Evolutionary conservation across 2,329 filamentous ascomycete genomes (phyloP), one percentile per base, ranked within the genome.

Genomic region (Clonostachys solani): DNA sequence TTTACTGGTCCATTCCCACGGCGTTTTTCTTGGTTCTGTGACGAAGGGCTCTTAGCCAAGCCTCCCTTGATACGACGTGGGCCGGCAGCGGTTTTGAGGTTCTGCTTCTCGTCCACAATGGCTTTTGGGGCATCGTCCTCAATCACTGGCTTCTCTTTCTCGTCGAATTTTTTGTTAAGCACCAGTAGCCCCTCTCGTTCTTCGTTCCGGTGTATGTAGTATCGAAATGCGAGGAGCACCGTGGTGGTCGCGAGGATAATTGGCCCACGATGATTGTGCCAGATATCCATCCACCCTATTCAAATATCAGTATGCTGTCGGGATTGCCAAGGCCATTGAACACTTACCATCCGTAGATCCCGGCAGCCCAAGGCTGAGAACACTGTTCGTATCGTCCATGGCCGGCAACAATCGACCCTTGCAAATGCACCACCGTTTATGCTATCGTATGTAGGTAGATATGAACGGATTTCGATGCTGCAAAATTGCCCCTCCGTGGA

Each of bases 1-100:
- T 92, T 87, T 47, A 91, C 76, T 44, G 74, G 77, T 23, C 71
- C 63, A 12, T 55, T 56, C 38, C 70, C 33, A 46, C 66, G 65
- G 36, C 52, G 54, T 47, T 49, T 49, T 16, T 61, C 47, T 17
- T 61, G 53, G 12, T 50, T 49, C 12, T 56, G 53, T 42, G 57
- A 55, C 3, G 55, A 51, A 8, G 60, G 52, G 45, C 63, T 68
- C 44, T 60, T 66, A 9, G 55, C 51, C 23, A 71, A 6, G 9
- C 68, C 66, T n/a, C 70, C 70, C 51, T 76, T 75, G 49, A 78
- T 77, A 46, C 74, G 68, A 49, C 68, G 66, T 4, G 79, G 78
- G 23, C 23, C 23, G 1, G 74, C 77, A 23, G 54, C 45, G 43
- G 59, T 47, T 60, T 69, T 61, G 33, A 53, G 52, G 43, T 12